These are phyloP conservation scores for Solanum dulcamara DNA, from an alignment of 257 asterid species.

Conservation along the genomic window DNA sequence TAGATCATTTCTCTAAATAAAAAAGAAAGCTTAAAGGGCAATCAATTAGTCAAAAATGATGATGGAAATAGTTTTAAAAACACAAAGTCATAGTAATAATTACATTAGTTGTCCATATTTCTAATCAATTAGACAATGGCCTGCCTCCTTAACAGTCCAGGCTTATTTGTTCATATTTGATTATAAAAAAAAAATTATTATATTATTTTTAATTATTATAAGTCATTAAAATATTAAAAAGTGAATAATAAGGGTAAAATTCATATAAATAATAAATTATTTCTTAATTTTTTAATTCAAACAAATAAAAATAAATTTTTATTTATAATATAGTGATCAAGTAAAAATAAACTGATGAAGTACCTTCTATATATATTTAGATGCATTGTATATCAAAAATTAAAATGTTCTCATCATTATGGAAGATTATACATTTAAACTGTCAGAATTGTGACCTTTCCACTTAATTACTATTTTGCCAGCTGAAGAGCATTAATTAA, in stretches of 20 bases:
- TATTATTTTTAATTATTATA: neutral
- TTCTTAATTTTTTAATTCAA: neutral
- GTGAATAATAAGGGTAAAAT: neutral
- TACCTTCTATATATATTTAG: neutral
- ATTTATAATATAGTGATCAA: no score
- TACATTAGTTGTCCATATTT: slow-evolving; percentile 3
- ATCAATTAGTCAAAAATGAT: slow-evolving; percentile 6
- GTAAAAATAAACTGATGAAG: no score
- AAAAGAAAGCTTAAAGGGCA: neutral
- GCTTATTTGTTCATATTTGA: neutral
- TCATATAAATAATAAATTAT: neutral
- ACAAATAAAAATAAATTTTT: neutral
- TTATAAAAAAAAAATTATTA: no score
- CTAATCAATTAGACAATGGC: neutral
- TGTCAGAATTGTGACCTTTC: neutral
- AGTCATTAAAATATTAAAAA: neutral
- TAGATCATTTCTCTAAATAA: neutral
- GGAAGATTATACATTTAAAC: neutral
- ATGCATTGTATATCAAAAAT: neutral
- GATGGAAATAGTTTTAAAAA: neutral
- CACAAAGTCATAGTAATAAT: neutral
- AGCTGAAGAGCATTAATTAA: slow-evolving; percentile 3
- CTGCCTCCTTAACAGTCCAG: neutral
- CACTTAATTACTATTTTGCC: slow-evolving; percentile 4
- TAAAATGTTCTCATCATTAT: neutral